These are phyloP conservation scores for Peribolospora kevripleyi DNA, from an alignment of 768 basidiomycete species.

Conservation along the genomic window DNA sequence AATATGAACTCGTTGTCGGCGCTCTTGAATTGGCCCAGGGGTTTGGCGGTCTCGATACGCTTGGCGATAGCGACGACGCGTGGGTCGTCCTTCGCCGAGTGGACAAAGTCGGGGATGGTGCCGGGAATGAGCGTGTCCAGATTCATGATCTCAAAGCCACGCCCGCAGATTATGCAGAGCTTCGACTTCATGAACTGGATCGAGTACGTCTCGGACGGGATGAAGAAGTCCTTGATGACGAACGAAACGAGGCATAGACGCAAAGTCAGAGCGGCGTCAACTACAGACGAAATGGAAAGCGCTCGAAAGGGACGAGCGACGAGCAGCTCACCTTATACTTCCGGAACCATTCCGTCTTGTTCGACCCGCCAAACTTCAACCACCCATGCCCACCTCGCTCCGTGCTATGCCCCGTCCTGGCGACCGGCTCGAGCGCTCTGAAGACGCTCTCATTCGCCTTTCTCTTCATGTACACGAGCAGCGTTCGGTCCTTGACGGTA, in stretches of 20 bases:
- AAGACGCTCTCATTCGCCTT: conserved; percentile 88
- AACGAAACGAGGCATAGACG: conserved; percentile 2
- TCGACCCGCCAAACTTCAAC: conserved; percentile 48
- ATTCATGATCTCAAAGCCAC: conserved; percentile 96
- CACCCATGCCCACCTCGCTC: conserved; percentile 41
- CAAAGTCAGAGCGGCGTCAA: neutral
- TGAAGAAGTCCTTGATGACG: conserved; percentile 46
- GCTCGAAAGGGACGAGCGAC: conserved; percentile 4
- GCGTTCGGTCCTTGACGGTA: conserved; percentile 54
- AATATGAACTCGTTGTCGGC: conserved; percentile 71
- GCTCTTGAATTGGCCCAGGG: conserved; percentile 71
- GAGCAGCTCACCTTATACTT: conserved; percentile 35
- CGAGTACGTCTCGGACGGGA: conserved; percentile 60
- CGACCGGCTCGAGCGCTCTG: conserved; percentile 91
- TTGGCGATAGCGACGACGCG: conserved; percentile 42
- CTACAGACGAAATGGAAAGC: neutral
- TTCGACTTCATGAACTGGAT: conserved; percentile 58
- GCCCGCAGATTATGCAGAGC: conserved; percentile 75
- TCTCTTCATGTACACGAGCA: conserved; percentile 82
- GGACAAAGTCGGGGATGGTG: conserved; percentile 2
- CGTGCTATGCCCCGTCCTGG: conserved; percentile 53
- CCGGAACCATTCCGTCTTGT: conserved; percentile 83
- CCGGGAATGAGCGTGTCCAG: conserved; percentile 44
- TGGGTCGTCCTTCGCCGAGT: conserved; percentile 33
- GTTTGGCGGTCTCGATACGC: conserved; percentile 53